Conservation (phyloP, 2,329 filamentous ascomycete species). For the Pyrenochaeta sp. region DNA sequence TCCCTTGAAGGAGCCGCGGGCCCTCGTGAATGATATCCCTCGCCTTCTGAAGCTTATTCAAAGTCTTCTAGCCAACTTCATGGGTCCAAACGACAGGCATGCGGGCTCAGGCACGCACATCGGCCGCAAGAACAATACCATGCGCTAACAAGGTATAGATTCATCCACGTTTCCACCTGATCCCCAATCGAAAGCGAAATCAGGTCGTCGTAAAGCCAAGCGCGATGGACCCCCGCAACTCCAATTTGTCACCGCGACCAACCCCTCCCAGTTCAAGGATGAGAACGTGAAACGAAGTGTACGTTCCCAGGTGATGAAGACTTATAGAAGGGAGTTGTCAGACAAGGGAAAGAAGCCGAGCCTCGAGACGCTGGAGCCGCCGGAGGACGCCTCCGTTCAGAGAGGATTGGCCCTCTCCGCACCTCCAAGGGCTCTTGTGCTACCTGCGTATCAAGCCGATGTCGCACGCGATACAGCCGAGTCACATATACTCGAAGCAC, state of each 20-base stretch:
- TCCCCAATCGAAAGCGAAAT: conserved; percentile 8
- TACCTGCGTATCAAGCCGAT: neutral
- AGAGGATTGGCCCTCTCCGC: neutral
- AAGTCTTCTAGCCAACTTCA: neutral
- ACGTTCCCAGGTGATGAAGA: conserved; percentile 46
- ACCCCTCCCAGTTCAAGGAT: conserved; percentile 43
- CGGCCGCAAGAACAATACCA: neutral
- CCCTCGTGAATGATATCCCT: neutral
- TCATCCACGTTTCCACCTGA: neutral
- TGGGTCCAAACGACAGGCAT: neutral
- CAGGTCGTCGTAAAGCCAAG: conserved; percentile 25
- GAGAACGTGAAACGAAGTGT: conserved; percentile 36
- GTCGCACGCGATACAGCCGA: neutral
- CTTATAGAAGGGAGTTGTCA: conserved; percentile 32
- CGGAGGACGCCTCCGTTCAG: neutral
- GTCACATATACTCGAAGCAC: neutral
- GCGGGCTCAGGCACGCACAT: neutral
- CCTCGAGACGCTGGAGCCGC: neutral
- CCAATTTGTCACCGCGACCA: conserved; percentile 44
- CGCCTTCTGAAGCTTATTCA: neutral
- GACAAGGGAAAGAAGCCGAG: conserved; percentile 7
- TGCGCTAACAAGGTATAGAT: neutral
- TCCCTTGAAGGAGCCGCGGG: neutral
- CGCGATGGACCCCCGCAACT: conserved; percentile 38
- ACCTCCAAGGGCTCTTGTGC: neutral